Evolutionary conservation across 2,329 filamentous ascomycete species (phyloP).

Genomic region (Colletotrichum theobromicola): DNA sequence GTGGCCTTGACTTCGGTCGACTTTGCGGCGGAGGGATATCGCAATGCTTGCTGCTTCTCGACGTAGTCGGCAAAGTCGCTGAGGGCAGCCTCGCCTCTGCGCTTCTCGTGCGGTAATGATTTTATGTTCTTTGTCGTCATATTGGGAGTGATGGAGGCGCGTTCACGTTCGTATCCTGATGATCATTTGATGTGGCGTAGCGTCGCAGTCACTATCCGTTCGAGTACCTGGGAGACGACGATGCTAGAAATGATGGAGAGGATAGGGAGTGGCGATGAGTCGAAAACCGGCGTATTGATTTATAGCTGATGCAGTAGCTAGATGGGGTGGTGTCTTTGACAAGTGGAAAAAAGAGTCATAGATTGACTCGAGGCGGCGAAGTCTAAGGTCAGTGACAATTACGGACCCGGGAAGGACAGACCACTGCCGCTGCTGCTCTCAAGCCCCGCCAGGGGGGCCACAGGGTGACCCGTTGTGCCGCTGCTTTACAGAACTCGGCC

Average conservation of each 20-base stretch:
- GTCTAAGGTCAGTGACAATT: constrained; percentile 12
- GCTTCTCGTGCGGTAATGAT: constrained; percentile 76
- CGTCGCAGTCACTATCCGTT: neutral
- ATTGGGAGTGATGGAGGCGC: constrained; percentile 24
- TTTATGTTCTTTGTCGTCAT: constrained; percentile 65
- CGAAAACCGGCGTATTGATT: neutral
- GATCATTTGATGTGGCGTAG: constrained; percentile 29
- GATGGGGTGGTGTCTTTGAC: neutral
- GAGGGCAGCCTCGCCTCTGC: constrained; percentile 87
- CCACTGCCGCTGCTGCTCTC: neutral
- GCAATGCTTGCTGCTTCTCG: constrained; percentile 85
- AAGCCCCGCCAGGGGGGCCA: neutral
- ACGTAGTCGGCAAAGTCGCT: constrained; percentile 98
- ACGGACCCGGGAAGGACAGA: neutral
- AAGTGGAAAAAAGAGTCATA: constrained; percentile 13
- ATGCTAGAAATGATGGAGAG: neutral
- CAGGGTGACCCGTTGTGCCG: neutral
- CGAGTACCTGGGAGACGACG: neutral
- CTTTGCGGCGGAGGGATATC: constrained; percentile 56
- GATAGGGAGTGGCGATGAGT: neutral
- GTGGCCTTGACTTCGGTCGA: constrained; percentile 31
- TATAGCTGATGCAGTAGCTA: neutral
- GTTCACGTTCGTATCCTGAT: constrained; percentile 29
- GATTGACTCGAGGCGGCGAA: constrained; percentile 20
- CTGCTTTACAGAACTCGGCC: constrained; percentile 4